A percentile compares a stretch with the other conserved stretches of the same genome.
These are phyloP conservation scores for Polyporus arcularius DNA, from an alignment of 768 basidiomycete species.

Conservation along the genomic window DNA sequence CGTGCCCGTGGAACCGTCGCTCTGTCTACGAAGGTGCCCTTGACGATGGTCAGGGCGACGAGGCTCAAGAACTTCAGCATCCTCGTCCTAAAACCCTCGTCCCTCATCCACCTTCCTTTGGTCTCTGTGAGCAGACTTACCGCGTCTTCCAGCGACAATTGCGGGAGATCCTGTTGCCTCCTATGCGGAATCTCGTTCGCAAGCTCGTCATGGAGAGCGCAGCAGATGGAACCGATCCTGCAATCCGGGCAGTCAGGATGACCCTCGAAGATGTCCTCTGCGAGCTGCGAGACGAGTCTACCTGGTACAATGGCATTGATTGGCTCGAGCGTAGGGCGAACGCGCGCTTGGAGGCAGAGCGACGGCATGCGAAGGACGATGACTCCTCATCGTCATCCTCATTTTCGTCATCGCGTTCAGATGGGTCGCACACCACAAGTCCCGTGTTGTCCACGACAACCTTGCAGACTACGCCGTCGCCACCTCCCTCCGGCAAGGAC, in stretches of 20 bases:
- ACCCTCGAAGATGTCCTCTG: conserved; percentile 58
- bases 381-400: conserved; percentile 45
- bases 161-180: conserved; percentile 58
- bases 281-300: conserved; percentile 55
- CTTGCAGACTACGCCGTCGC: conserved; percentile 76
- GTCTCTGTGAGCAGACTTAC: conserved; percentile 66
- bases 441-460: conserved; percentile 76
- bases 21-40: conserved; percentile 28
- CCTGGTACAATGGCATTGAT: conserved; percentile 77
- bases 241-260: conserved; percentile 56
- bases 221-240: conserved; percentile 52
- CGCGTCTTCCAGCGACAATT: conserved; percentile 60
- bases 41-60: conserved; percentile 25
- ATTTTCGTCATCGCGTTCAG: conserved; percentile 42
- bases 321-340: conserved; percentile 58
- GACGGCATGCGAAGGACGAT: conserved; percentile 35
- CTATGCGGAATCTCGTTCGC: conserved; percentile 70
- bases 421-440: conserved; percentile 63
- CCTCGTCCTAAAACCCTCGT: conserved; percentile 50
- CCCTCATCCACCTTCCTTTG: conserved; percentile 59
- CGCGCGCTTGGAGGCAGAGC: conserved; percentile 27
- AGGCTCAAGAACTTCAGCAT: conserved; percentile 41
- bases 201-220: conserved; percentile 65
- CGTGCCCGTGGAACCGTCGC: conserved; percentile 58
- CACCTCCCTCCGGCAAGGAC: conserved; percentile 53